Conservation (phyloP, 805 yeast species). For the Debaryomyces castellii region DNA sequence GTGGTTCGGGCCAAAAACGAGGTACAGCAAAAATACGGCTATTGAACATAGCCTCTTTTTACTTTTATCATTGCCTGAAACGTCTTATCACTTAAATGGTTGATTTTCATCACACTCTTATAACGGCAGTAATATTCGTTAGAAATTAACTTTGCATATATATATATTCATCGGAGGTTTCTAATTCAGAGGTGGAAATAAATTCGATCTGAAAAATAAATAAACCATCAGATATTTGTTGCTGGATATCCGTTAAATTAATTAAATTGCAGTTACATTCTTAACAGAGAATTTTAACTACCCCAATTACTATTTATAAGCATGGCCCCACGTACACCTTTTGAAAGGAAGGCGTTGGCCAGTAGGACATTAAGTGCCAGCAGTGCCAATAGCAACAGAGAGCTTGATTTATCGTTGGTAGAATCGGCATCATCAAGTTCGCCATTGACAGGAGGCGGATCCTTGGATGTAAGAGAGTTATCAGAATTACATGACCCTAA, state of each 20-base stretch:
- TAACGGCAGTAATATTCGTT: not conserved
- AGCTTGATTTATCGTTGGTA: not conserved
- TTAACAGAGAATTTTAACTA: too few species aligned
- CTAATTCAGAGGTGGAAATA: not conserved
- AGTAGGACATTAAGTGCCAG: not conserved
- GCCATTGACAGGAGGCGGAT: conserved; percentile 14
- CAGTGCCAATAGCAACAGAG: not conserved
- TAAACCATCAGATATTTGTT: not conserved
- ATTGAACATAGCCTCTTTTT: conserved; percentile 1
- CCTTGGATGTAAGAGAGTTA: conserved; percentile 28
- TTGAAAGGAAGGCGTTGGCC: conserved; percentile 2
- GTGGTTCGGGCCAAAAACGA: not conserved
- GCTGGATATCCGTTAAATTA: too few species aligned
- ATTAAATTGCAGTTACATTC: too few species aligned
- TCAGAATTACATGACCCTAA: conserved; percentile 62
- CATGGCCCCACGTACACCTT: conserved; percentile 11
- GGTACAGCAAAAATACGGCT: not conserved
- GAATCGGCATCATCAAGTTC: conserved; percentile 11
- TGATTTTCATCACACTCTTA: not conserved
- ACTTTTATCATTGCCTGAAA: not conserved
- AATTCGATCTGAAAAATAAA: not conserved
- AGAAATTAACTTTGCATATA: not conserved
- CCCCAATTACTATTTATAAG: not conserved
- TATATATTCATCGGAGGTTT: not conserved
- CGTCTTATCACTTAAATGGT: not conserved